These are phyloP conservation scores for Lodderomyces oxycetoniae DNA, from an alignment of 1,139 yeast genomes.

Conservation along the genomic window DNA sequence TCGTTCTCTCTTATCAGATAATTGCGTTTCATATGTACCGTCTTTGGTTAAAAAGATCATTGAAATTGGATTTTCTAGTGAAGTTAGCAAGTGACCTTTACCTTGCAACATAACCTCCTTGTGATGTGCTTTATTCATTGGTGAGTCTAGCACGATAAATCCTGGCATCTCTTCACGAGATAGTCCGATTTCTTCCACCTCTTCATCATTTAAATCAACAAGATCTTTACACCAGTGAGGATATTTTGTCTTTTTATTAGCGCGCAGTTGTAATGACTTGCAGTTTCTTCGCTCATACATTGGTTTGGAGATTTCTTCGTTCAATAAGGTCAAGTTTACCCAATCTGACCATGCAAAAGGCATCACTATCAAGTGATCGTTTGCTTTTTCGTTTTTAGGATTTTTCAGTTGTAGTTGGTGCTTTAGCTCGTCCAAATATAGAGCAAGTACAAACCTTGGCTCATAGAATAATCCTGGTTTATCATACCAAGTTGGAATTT, in stretches of 20 bases:
- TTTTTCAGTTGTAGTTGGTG: constrained; percentile 15
- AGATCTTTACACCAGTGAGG: constrained; percentile 18
- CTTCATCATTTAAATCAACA: constrained; percentile 13
- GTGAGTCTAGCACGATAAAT: constrained; percentile 34
- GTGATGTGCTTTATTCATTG: constrained; percentile 28
- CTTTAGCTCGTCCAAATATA: constrained; percentile 21
- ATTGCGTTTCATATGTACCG: constrained; percentile 29
- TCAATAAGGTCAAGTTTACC: constrained; percentile 28
- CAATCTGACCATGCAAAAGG: constrained; percentile 39
- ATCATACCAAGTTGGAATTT: constrained; percentile 13
- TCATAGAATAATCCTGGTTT: constrained; percentile 20
- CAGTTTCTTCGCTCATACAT: constrained; percentile 34
- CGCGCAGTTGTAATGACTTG: constrained; percentile 22
- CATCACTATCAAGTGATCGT: constrained; percentile 19
- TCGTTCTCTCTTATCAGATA: constrained; percentile 15
- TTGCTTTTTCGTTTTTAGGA: constrained; percentile 16
- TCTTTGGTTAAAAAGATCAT: constrained; percentile 22
- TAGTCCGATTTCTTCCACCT: constrained; percentile 12
- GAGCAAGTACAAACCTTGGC: constrained; percentile 23
- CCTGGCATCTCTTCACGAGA: constrained; percentile 32
- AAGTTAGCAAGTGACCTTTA: constrained; percentile 42
- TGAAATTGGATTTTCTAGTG: constrained; percentile 29
- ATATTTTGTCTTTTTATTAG: constrained; percentile 24
- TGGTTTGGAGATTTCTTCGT: constrained; percentile 37
- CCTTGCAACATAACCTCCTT: constrained; percentile 37